A percentile compares a stretch with the other conserved stretches of the same genome.
Conservation (phyloP, 177 flowering plant species). For the Tripterygium wilfordii region DNA sequence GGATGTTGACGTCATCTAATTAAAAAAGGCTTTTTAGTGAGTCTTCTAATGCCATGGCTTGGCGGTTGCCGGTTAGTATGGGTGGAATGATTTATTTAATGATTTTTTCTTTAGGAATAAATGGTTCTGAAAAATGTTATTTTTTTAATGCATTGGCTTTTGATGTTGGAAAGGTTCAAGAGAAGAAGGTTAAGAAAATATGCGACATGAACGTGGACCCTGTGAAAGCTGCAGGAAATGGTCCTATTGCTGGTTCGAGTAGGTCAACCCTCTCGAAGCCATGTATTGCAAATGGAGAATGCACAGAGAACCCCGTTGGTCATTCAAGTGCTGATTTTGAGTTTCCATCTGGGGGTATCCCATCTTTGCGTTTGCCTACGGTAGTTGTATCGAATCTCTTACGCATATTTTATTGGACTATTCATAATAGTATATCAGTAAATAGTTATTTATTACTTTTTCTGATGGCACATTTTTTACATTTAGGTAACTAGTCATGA, state of each 20-base stretch:
- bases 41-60: no score
- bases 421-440: neutral
- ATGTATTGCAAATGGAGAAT: constrained; percentile 86
- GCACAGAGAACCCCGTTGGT: constrained; percentile 35
- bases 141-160: neutral
- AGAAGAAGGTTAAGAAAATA: constrained; percentile 88
- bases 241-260: constrained; percentile 53
- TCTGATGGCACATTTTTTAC: constrained; percentile 1
- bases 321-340: constrained; percentile 51
- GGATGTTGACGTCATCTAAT: no score
- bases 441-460: neutral
- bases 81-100: no score
- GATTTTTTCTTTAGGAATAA: no score
- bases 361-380: constrained; percentile 82
- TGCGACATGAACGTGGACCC: constrained; percentile 78
- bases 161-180: constrained; percentile 75
- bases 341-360: constrained; percentile 77
- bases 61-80: no score
- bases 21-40: no score
- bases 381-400: constrained; percentile 51
- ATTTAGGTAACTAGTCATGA: constrained; percentile 66
- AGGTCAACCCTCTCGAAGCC: constrained; percentile 36
- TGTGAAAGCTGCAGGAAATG: constrained; percentile 57
- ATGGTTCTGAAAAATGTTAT: neutral
- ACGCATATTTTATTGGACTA: neutral